These are phyloP conservation scores for Boehmeria nivea DNA, from an alignment of 306 rosid genomes.

Conservation along the genomic window DNA sequence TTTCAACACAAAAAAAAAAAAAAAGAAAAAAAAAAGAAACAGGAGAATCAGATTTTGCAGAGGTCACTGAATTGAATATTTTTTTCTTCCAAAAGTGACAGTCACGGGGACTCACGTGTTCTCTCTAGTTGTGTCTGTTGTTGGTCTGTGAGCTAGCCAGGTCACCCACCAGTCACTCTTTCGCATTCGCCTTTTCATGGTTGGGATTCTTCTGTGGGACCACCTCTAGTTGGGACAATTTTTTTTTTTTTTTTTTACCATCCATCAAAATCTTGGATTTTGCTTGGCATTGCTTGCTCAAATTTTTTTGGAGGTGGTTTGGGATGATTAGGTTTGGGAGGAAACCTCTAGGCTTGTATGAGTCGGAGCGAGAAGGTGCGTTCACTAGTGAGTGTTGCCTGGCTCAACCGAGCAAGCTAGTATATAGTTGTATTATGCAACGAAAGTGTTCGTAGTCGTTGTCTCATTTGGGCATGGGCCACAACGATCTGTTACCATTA, in stretches of 20 bases:
- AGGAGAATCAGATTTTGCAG: conserved; percentile 16
- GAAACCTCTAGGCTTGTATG: no score
- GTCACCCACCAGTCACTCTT: conserved; percentile 1
- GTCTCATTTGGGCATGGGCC: no score
- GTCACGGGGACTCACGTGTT: conserved; percentile 38
- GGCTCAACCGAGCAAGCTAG: no score
- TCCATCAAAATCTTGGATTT: no score
- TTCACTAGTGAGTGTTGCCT: no score
- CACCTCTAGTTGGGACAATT: not conserved
- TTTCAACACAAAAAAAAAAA: not conserved
- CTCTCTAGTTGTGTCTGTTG: conserved; percentile 10
- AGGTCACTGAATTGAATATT: not conserved
- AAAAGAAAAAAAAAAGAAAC: not conserved
- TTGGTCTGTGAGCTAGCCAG: conserved; percentile 9
- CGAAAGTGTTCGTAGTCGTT: no score
- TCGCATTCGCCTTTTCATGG: not conserved
- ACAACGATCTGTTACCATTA: no score
- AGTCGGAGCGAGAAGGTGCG: no score
- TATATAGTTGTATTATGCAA: no score
- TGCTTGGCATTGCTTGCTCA: no score
- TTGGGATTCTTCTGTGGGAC: conserved; percentile 2
- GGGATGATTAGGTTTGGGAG: no score
- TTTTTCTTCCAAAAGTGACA: conserved; percentile 22
- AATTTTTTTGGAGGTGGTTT: no score
- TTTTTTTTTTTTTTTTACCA: not conserved